Evolutionary conservation across 2,329 filamentous ascomycete species (phyloP), one percentile per base, ranked within the genome.

Genomic region (Fusarium redolens): DNA sequence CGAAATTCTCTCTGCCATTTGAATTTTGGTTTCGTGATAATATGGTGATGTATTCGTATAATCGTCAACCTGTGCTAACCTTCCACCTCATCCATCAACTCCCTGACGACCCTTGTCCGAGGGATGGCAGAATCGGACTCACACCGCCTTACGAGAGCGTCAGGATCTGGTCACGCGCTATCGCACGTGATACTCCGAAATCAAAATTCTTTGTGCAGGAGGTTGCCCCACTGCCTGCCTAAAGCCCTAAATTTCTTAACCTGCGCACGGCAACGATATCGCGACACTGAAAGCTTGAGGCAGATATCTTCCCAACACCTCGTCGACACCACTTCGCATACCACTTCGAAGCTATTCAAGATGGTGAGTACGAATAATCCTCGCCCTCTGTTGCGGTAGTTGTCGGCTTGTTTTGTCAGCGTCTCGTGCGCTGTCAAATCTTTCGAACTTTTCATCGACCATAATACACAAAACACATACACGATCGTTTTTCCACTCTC

Each of bases 341-440:
- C 75, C 81, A 81, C 79, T 80, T 81, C 81, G 79, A 82, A 83
- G 80, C 78, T 79, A 81, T 81, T 82, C 82, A 86, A 83, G 81
- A 86, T 86, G 85, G 85, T 86, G 82, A 86, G 85, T 85, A 75
- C 68, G 71, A 72, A 65, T 67, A 65, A 69, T 68, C 51, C 66
- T 72, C 65, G 28, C 65, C 70, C 68, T 66, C 58, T 54, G 59
- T 61, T 59, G 50, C 50, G 61, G 59, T 38, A 67, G 63, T 65
- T 41, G 37, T 72, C 67, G 71, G 69, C 66, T 51, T 37, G 55
- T 57, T 48, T 68, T 65, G 68, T 75, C 68, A 63, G 59, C 54
- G 40, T 67, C 51, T 59, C 45, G 56, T 67, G 55, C 69, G 65
- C 60, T 54, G 47, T 54, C 70, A 44, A 37, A 62, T 63, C 41